phyloP scores from a whole-genome alignment of 1,284 basidiomycete species.

The Afroboletus lepidellus region DNA sequence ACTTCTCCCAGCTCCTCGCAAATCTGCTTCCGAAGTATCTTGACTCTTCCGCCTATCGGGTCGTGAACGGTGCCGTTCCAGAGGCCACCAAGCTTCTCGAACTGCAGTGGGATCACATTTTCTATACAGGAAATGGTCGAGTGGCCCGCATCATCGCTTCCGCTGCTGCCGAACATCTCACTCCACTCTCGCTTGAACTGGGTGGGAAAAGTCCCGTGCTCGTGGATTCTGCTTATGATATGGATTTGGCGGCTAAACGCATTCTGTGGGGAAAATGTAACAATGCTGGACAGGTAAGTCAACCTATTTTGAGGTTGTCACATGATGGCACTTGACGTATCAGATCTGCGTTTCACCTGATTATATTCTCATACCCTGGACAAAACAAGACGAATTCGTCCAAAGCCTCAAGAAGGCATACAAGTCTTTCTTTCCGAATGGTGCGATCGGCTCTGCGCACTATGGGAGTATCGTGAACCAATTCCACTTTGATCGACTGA shows the following conservation, averaged over 20 bases:
- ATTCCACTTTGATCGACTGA: constrained; percentile 24
- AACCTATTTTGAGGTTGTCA: background rate
- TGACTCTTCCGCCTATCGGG: constrained; percentile 44
- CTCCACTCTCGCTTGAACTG: constrained; percentile 63
- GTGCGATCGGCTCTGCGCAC: constrained; percentile 18
- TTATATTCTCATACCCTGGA: constrained; percentile 55
- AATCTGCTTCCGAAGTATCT: constrained; percentile 64
- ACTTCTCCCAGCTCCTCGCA: constrained; percentile 50
- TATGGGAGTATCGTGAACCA: constrained; percentile 25
- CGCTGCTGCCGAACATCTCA: constrained; percentile 64
- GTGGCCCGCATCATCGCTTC: constrained; percentile 60
- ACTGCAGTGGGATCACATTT: constrained; percentile 60
- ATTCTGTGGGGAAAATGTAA: constrained; percentile 57
- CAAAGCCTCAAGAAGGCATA: constrained; percentile 44
- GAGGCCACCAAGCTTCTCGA: constrained; percentile 53
- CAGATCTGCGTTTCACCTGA: constrained; percentile 65
- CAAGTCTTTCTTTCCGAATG: constrained; percentile 31
- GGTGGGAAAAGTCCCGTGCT: constrained; percentile 69
- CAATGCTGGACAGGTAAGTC: constrained; percentile 47
- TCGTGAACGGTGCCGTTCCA: constrained; percentile 59
- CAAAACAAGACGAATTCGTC: constrained; percentile 53
- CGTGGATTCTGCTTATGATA: constrained; percentile 48
- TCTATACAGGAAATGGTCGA: constrained; percentile 40
- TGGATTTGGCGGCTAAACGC: constrained; percentile 44
- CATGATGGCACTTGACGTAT: background rate